Evolutionary conservation across 2,329 filamentous ascomycete genomes (phyloP), one percentile per base, ranked within the genome.

Genomic region (Metarhizium sp.): DNA sequence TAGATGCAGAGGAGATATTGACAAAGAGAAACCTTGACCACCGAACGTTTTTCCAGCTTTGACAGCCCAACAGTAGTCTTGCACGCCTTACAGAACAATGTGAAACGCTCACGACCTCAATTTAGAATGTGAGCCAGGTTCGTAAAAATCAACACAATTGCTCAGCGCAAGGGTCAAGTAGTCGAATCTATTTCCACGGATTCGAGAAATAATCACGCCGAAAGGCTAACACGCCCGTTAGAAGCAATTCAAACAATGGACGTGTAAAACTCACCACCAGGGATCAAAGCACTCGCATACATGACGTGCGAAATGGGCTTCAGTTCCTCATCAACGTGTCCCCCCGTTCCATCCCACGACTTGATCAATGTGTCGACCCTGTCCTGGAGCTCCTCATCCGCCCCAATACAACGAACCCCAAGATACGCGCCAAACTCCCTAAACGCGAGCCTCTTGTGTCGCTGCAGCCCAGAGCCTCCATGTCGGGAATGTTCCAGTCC

Each of bases 271-370:
- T 75, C 60, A 81, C 79, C 77, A 60, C 79, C 79, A 4, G 78
- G 77, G 51, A 79, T 72, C 59, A 82, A 60, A 38, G 78, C 78
- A 4, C 78, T 70, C 14, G 79, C 76, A 67, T 80, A 81, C 79
- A 83, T 83, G 43, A 78, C 78, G 25, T 72, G 65, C 4, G 78
- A 81, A 45, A 83, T 83, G 0, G 79, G 78, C 48, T 70, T 67
- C 59, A 82, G 61, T 49, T 78, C 77, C 25, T 67, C 66, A 2
- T 66, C 62, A 1, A 58, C 59, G 18, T 63, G 59, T 4, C 71
- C 63, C 14, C 72, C 67, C 20, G 67, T 59, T 16, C 61, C 60
- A 25, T 69, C 63, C 72, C 71, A 73, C 38, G 71, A 70, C 11
- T 62, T 55, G 10, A 73, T 45, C 18, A 74, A 53, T 0, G 51